Evolutionary conservation across 345 rosid genomes (phyloP).

Genomic region (Erodium maritimum): DNA sequence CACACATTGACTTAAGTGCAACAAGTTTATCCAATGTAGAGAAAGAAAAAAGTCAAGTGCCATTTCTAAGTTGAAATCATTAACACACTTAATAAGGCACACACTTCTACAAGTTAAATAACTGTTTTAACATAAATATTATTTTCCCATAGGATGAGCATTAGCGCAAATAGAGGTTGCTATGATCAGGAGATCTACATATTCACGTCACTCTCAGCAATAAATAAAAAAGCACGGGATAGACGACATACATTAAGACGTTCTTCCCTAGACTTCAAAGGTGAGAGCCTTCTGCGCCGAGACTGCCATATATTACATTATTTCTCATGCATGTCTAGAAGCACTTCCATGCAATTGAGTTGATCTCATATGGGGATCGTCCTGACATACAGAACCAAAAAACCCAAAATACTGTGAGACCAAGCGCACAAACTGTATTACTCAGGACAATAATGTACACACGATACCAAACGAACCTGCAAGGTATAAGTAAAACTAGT

Average conservation of each 20-base stretch:
- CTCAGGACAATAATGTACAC: background rate
- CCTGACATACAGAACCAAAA: conserved; percentile 22
- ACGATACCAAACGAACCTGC: conserved; percentile 23
- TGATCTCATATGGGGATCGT: conserved; percentile 47
- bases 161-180: too few relatives aligned
- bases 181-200: too few relatives aligned
- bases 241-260: too few relatives aligned
- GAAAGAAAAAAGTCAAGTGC: too few relatives aligned
- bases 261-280: too few relatives aligned
- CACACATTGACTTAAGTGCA: background rate
- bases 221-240: too few relatives aligned
- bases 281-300: too few relatives aligned
- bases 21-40: background rate
- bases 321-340: conserved; percentile 29
- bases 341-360: conserved; percentile 42
- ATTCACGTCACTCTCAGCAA: too few relatives aligned
- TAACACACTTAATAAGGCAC: background rate
- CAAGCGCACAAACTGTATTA: conserved; percentile 1
- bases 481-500: conserved; percentile 26
- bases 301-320: background rate
- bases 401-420: background rate
- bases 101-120: too few relatives aligned
- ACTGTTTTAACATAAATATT: too few relatives aligned
- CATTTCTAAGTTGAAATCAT: background rate
- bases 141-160: too few relatives aligned